A percentile compares a stretch with the other conserved stretches of the same genome.
Conservation (phyloP, 192 early-diverging fungal species). For the Coemansia sp. region DNA sequence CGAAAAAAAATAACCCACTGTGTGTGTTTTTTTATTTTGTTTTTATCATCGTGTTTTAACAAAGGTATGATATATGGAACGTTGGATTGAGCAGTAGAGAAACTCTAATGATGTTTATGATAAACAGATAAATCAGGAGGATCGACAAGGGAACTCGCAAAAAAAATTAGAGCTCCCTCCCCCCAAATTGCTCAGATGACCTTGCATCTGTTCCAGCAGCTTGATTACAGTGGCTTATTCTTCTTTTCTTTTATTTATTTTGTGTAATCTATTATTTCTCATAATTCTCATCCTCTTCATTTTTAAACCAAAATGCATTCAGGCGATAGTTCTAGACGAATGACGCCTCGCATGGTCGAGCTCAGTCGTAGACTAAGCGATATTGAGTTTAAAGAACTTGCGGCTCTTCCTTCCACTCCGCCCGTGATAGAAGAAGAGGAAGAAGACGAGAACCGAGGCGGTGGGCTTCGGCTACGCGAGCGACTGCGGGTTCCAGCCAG, state of each 20-base stretch:
- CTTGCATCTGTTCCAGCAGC: neutral
- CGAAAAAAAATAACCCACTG: no score
- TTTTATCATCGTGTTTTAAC: neutral
- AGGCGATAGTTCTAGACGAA: constrained; percentile 1
- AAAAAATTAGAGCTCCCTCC: no score
- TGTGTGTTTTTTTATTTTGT: neutral
- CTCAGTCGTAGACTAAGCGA: constrained; percentile 42
- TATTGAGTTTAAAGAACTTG: constrained; percentile 34
- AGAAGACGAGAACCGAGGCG: neutral
- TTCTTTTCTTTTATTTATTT: neutral
- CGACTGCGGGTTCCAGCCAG: constrained; percentile 35
- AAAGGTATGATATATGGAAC: neutral
- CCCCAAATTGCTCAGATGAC: neutral
- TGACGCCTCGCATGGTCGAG: constrained; percentile 54
- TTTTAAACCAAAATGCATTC: neutral
- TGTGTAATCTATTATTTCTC: neutral
- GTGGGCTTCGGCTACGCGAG: constrained; percentile 25
- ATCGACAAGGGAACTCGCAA: neutral
- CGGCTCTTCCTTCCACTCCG: neutral
- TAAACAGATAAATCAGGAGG: neutral
- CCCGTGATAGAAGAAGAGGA: constrained; percentile 8
- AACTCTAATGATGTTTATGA: neutral
- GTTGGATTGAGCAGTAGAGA: neutral
- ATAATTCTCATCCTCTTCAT: neutral
- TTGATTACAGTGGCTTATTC: neutral